These are phyloP conservation scores for Candida mesenterica DNA, from an alignment of 1,139 yeast genomes.

Conservation along the genomic window DNA sequence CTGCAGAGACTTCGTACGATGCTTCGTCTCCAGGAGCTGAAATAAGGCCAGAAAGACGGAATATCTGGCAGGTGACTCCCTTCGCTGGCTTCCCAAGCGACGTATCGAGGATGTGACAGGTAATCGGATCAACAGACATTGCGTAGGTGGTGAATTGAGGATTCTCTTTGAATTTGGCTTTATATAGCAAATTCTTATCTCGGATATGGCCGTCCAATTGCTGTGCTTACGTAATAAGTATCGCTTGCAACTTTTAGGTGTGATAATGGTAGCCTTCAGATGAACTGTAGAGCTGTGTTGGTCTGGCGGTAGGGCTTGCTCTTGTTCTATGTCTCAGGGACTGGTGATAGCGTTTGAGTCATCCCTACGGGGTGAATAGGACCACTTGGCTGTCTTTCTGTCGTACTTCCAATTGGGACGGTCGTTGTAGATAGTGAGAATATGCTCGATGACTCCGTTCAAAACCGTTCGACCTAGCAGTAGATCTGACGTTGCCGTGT, in stretches of 20 bases:
- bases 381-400: constrained; percentile 2
- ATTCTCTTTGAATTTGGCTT: no score
- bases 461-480: not conserved
- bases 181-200: constrained; percentile 1
- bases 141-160: not conserved
- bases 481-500: not conserved
- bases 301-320: no score
- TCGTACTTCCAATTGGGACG: constrained; percentile 27
- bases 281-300: no score
- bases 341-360: no score
- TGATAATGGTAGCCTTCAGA: no score
- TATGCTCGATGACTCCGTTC: constrained; percentile 28
- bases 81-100: constrained; percentile 79
- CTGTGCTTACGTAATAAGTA: not conserved
- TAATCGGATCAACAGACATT: constrained; percentile 55
- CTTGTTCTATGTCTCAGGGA: no score
- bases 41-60: constrained; percentile 31
- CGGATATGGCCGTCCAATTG: constrained; percentile 12
- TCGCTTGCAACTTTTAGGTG: no score
- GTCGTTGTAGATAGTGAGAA: constrained; percentile 19
- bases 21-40: constrained; percentile 24
- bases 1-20: constrained; percentile 25
- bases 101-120: constrained; percentile 87
- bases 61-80: constrained; percentile 60
- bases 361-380: not conserved